Evolutionary conservation across 352 stramenopile genomes (phyloP).

Genomic region (Pythium insidiosum): DNA sequence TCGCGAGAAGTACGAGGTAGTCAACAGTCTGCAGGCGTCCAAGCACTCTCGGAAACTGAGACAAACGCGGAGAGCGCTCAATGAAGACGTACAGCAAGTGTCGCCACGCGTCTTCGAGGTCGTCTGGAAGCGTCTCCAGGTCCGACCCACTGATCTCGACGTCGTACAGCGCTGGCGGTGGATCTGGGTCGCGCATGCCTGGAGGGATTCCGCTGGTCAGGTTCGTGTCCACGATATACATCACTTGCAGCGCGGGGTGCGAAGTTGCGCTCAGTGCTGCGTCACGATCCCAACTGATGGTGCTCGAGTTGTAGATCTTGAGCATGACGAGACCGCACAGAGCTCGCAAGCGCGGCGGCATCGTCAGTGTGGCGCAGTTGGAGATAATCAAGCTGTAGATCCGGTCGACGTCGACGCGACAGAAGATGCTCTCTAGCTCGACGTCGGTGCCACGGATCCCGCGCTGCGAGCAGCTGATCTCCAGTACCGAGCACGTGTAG

Average conservation of each 20-base stretch:
- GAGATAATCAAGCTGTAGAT: constrained; percentile 2
- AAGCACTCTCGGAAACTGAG: no score
- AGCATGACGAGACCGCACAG: background rate
- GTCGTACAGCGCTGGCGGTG: constrained; percentile 1
- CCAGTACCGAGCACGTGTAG: constrained; percentile 11
- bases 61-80: no score
- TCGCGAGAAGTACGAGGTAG: no score
- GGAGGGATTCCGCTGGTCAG: background rate
- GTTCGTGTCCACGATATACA: constrained; percentile 1
- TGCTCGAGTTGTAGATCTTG: constrained; percentile 14
- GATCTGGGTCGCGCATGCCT: background rate
- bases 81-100: no score
- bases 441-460: background rate
- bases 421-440: background rate
- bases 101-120: no score
- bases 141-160: background rate
- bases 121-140: no score
- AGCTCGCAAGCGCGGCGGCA: constrained; percentile 1
- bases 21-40: no score
- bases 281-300: background rate
- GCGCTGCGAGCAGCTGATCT: constrained; percentile 14
- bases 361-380: constrained; percentile 1
- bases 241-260: background rate
- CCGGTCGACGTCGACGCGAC: background rate
- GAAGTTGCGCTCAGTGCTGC: background rate